A percentile compares a stretch with the other conserved stretches of the same genome.
phyloP scores from a whole-genome alignment of 2,329 filamentous ascomycete species.

The Cytospora mali region DNA sequence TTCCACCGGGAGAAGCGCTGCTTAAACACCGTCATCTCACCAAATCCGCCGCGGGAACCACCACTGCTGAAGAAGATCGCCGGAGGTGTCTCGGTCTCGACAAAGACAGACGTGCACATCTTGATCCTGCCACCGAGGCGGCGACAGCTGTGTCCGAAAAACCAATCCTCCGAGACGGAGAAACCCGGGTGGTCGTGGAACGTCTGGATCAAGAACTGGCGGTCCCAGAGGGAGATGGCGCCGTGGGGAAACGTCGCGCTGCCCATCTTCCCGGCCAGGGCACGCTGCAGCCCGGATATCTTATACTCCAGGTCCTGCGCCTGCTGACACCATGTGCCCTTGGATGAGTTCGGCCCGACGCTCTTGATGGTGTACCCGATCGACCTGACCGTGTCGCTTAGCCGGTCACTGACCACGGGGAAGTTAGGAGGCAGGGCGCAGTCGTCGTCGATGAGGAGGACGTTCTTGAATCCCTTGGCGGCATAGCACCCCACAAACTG shows the following conservation, averaged over 20 bases:
- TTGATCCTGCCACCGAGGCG: conserved; percentile 46
- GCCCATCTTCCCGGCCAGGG: conserved; percentile 47
- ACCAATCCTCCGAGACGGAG: conserved; percentile 55
- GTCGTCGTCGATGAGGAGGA: conserved; percentile 53
- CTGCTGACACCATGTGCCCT: conserved; percentile 45
- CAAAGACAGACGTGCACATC: conserved; percentile 53
- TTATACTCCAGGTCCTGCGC: conserved; percentile 58
- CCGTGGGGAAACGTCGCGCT: conserved; percentile 54
- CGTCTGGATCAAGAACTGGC: conserved; percentile 46
- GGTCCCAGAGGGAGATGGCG: conserved; percentile 53
- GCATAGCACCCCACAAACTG: conserved; percentile 52
- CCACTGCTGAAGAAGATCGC: conserved; percentile 45
- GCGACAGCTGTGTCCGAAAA: conserved; percentile 51
- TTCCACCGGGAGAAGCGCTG: conserved; percentile 55
- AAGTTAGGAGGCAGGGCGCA: conserved; percentile 51
- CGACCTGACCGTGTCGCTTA: conserved; percentile 45
- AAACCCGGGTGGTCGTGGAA: conserved; percentile 54
- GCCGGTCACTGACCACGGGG: conserved; percentile 47
- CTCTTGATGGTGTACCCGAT: conserved; percentile 54
- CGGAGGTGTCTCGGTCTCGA: conserved; percentile 52
- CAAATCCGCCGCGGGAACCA: conserved; percentile 49
- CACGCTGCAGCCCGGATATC: conserved; percentile 48
- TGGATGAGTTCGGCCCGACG: conserved; percentile 40
- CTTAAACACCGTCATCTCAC: conserved; percentile 55
- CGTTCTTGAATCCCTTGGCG: conserved; percentile 47